Evolutionary conservation across 208 protist species (phyloP).

Genomic region (Trypanosoma lewisi): DNA sequence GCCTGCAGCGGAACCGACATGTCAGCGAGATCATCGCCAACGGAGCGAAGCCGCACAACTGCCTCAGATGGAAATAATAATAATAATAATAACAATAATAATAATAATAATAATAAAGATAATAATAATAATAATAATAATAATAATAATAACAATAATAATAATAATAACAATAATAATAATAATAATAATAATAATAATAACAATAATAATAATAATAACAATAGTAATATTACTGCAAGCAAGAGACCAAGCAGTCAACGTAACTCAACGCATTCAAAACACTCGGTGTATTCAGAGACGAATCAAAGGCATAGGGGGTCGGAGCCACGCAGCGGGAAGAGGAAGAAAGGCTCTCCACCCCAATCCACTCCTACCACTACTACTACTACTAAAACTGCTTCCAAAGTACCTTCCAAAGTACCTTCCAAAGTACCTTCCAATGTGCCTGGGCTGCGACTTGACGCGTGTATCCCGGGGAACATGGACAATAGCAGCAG

Average conservation of each 20-base stretch:
- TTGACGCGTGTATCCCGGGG: background rate
- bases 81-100: background rate
- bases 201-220: background rate
- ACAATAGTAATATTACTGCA: background rate
- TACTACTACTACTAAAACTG: too few species aligned
- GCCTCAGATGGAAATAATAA: background rate
- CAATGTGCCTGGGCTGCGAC: background rate
- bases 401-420: too few species aligned
- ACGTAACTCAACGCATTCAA: too few species aligned
- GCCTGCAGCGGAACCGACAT: background rate
- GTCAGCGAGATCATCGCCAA: background rate
- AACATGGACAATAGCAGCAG: too few species aligned
- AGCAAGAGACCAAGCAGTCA: constrained; percentile 3
- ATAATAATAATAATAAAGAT: background rate
- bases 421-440: background rate
- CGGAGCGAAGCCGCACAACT: background rate
- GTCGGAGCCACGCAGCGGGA: too few species aligned
- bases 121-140: background rate
- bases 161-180: background rate
- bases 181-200: constrained; percentile 12
- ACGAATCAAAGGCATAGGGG: too few species aligned
- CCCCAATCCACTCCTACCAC: background rate
- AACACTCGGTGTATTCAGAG: too few species aligned
- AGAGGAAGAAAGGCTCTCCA: too few species aligned
- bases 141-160: background rate